Evolutionary conservation across 768 basidiomycete genomes (phyloP), one percentile per base, ranked within the genome.

Genomic region (Rhodotorula kratochvilovae): DNA sequence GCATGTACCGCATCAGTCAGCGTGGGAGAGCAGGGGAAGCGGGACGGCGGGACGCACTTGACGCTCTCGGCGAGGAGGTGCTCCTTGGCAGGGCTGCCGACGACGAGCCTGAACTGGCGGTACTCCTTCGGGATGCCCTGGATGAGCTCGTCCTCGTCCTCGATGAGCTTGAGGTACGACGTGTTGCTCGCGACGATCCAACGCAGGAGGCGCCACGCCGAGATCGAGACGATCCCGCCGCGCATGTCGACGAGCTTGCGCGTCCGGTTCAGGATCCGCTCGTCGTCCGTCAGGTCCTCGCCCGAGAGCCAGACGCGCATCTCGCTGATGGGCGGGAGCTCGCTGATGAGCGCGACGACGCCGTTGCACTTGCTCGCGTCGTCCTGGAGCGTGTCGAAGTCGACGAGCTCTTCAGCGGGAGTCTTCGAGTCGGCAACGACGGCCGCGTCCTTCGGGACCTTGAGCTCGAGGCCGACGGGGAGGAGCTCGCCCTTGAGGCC

Each of bases 1-100:
- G 13, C 23, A 2, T 11, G 48, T 2, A 11, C 3, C 11, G 5
- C 1, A 27, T 23, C 6, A 23, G 10, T 27, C 25, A 50, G 8
- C 10, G 48, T 11, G 25, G 25, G 25, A 27, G 25, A 27, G 48
- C 1, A 27, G 25, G 25, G 25, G 10, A 27, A 23, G 25, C 4
- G 23, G 23, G 45, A 46, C 45, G 42, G 42, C 16, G 4, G 45
- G 39, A 39, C 45, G 48, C 27, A 50, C 48, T 76, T 76, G 29
- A 87, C 77, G 12, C 84, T 85, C 11, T 76, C 76, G 53, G 83
- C 81, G 77, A 88, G 88, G 70, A 85, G 86, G 25, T 87, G 87
- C 78, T 89, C 89, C 16, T 87, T 87, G 72, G 87, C 86, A 7
- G 89, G 88, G 2, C 87, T 84, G 10, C 88, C 89, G 19, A 88